These are phyloP conservation scores for Salix purpurea DNA, from an alignment of 345 rosid species.

Conservation along the genomic window DNA sequence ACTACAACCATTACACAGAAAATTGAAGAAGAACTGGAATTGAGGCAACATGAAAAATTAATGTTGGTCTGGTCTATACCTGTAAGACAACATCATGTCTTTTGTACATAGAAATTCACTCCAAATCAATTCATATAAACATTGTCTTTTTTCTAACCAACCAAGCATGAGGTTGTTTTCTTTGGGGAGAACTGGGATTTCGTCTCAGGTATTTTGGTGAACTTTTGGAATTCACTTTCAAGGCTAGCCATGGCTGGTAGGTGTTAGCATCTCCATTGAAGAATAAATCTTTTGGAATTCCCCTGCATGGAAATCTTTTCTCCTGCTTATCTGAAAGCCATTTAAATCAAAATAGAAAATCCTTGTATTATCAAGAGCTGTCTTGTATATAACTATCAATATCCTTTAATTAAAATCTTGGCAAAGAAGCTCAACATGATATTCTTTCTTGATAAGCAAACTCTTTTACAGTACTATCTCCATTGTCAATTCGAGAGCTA, in stretches of 20 bases:
- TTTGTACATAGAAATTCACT: no score
- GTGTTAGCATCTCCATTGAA: no score
- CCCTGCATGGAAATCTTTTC: conserved; percentile 98
- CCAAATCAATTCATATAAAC: no score
- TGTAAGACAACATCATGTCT: no score
- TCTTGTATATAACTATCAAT: conserved; percentile 75
- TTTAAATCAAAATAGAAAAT: conserved; percentile 83
- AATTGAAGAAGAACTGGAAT: background rate
- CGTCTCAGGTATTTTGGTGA: no score
- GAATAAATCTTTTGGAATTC: no score
- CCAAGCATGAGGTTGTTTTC: no score
- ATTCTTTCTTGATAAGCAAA: conserved; percentile 63
- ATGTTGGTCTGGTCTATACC: background rate
- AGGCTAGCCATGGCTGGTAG: no score
- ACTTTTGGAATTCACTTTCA: no score
- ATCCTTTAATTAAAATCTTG: conserved; percentile 63
- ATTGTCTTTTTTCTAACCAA: no score
- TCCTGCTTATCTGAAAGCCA: conserved; percentile 96
- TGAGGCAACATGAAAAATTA: background rate
- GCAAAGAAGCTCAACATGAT: conserved; percentile 83
- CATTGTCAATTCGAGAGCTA: conserved; percentile 67
- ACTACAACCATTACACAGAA: background rate
- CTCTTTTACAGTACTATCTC: conserved; percentile 53
- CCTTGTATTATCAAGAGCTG: conserved; percentile 60
- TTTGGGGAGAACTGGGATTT: no score